A percentile compares a stretch with the other conserved stretches of the same genome.
phyloP scores from a whole-genome alignment of 2,329 filamentous ascomycete genomes.

The Pseudocercospora vitis region DNA sequence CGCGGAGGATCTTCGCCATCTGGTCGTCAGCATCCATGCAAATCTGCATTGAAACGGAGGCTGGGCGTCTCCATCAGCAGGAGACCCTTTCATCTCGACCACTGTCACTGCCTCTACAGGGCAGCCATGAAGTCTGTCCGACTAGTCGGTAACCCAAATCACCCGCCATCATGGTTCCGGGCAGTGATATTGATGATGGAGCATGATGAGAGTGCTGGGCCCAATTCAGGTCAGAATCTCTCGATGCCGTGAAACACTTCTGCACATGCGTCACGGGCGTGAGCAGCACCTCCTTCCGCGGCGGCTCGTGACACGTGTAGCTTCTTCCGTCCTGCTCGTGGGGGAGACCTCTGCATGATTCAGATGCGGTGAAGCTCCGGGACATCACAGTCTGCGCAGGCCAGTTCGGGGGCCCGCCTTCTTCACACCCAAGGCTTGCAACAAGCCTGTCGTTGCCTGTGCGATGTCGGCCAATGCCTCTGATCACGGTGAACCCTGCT shows the following conservation, averaged over 20 bases:
- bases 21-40: conserved; percentile 14
- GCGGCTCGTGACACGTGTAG: conserved; percentile 1
- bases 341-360: not conserved
- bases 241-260: conserved; percentile 7
- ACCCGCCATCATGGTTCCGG: conserved; percentile 10
- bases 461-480: not conserved
- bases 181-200: conserved; percentile 3
- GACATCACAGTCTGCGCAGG: not conserved
- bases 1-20: conserved; percentile 5
- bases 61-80: conserved; percentile 6
- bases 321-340: conserved; percentile 13
- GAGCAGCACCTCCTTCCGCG: not conserved
- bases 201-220: too few relatives aligned
- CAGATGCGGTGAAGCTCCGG: conserved; percentile 2
- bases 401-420: not conserved
- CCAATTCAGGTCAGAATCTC: conserved; percentile 1
- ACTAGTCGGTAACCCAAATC: not conserved
- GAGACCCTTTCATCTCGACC: conserved; percentile 10
- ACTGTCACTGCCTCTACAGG: conserved; percentile 6
- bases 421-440: conserved; percentile 1
- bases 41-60: conserved; percentile 6
- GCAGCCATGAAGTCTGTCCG: conserved; percentile 1
- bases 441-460: conserved; percentile 3
- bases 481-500: not conserved
- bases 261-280: conserved; percentile 10